phyloP scores from a whole-genome alignment of 2,329 filamentous ascomycete genomes.

The Trichoderma semiorbis region DNA sequence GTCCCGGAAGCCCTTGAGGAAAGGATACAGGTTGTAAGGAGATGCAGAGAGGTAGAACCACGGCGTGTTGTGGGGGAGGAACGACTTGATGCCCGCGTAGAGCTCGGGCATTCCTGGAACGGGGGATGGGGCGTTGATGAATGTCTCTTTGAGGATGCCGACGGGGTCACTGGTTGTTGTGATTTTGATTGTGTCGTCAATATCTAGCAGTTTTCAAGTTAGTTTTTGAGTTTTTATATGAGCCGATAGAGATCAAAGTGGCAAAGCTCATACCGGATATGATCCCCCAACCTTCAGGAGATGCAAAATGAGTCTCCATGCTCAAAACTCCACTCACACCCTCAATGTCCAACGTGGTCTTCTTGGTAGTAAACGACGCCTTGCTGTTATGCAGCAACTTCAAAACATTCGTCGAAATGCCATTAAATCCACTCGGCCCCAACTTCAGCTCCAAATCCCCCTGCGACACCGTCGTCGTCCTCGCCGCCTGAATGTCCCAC shows the following conservation, averaged over 20 bases:
- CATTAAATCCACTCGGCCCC: constrained; percentile 68
- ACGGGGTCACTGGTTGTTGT: constrained; percentile 77
- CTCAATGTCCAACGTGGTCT: constrained; percentile 48
- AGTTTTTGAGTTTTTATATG: not conserved
- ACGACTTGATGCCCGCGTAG: constrained; percentile 62
- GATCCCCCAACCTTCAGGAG: constrained; percentile 76
- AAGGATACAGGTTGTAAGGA: constrained; percentile 90
- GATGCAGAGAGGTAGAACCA: constrained; percentile 95
- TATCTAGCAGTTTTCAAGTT: constrained; percentile 50
- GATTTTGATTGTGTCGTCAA: constrained; percentile 94
- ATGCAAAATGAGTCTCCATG: constrained; percentile 71
- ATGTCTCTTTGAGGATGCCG: constrained; percentile 80
- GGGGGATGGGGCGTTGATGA: constrained; percentile 69
- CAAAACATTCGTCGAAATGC: constrained; percentile 65
- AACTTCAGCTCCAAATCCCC: constrained; percentile 49
- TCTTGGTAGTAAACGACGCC: constrained; percentile 42
- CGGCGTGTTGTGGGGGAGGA: constrained; percentile 57
- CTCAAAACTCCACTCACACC: constrained; percentile 54
- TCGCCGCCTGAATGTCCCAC: constrained; percentile 68
- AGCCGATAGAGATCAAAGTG: not conserved
- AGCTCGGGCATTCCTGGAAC: constrained; percentile 81
- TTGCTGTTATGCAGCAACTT: constrained; percentile 42
- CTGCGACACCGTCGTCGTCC: constrained; percentile 63
- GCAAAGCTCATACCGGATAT: constrained; percentile 59
- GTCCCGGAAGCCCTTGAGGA: constrained; percentile 72